A percentile compares a stretch with the other conserved stretches of the same genome.
Conservation (phyloP, 139 green algal species). For the Pleodorina starrii region DNA sequence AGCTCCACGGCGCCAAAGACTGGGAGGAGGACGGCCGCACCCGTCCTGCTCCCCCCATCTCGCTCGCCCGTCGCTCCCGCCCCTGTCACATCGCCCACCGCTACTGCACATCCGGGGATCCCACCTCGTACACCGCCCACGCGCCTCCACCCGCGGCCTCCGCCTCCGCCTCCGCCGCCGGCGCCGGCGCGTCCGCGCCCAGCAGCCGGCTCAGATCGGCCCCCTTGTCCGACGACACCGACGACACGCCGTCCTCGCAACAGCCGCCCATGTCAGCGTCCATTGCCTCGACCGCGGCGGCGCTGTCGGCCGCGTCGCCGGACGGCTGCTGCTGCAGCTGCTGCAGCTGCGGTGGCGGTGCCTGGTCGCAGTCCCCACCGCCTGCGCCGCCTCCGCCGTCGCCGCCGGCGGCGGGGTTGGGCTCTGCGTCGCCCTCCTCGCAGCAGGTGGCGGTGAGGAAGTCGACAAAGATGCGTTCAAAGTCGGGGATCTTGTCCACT, state of each 20-base stretch:
- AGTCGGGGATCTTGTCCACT: conserved; percentile 72
- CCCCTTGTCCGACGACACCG: conserved; percentile 11
- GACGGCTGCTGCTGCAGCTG: too few species aligned
- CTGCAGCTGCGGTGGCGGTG: too few species aligned
- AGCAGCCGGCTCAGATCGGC: not conserved
- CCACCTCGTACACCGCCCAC: too few species aligned
- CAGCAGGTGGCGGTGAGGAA: conserved; percentile 58
- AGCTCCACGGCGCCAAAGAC: too few species aligned
- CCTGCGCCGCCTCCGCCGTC: too few species aligned
- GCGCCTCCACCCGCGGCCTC: too few species aligned
- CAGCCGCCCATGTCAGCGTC: not conserved
- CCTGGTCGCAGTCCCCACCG: too few species aligned
- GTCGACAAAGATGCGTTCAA: conserved; percentile 68
- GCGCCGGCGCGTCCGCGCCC: conserved; percentile 3
- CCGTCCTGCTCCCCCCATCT: too few species aligned
- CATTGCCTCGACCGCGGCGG: not conserved
- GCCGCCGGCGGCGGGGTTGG: not conserved
- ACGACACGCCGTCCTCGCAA: conserved; percentile 12
- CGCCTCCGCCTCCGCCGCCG: conserved; percentile 19
- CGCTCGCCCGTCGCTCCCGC: too few species aligned
- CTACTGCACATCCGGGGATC: too few species aligned
- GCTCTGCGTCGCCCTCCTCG: not conserved
- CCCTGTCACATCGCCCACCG: too few species aligned
- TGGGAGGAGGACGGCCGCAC: too few species aligned
- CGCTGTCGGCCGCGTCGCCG: not conserved